Percentiles rank a stretch among this genome's conserved stretches.
Conservation (phyloP, 2,329 filamentous ascomycete species). For the Capronia coronata region DNA sequence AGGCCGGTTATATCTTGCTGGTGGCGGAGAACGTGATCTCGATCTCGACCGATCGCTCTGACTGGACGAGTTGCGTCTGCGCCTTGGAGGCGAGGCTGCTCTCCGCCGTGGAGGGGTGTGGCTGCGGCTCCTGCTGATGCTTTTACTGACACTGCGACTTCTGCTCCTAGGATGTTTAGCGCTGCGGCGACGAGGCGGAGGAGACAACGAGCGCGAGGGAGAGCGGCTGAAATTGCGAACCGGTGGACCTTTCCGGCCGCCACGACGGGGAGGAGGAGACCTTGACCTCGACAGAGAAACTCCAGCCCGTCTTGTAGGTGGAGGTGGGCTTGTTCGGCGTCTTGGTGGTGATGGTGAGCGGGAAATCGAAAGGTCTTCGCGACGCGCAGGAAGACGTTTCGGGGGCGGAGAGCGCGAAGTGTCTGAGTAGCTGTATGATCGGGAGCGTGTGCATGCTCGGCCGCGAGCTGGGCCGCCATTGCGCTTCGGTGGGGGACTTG, state of each 20-base stretch:
- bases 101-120: constrained; percentile 9
- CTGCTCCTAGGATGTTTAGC: constrained; percentile 8
- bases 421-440: constrained; percentile 11
- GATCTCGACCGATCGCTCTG: constrained; percentile 7
- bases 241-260: not conserved
- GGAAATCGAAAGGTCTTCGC: constrained; percentile 5
- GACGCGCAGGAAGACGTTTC: constrained; percentile 1
- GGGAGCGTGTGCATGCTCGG: constrained; percentile 15
- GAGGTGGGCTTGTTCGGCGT: not conserved
- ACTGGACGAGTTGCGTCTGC: constrained; percentile 16
- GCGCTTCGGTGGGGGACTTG: constrained; percentile 24
- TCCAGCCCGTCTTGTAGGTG: not conserved
- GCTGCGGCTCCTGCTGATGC: constrained; percentile 6
- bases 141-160: not conserved
- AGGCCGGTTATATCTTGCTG: not conserved
- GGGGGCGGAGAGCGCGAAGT: constrained; percentile 9
- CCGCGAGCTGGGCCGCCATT: constrained; percentile 13
- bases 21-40: constrained; percentile 6
- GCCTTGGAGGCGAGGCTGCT: constrained; percentile 6
- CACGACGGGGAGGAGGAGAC: constrained; percentile 10
- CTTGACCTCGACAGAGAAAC: constrained; percentile 8
- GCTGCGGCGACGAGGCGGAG: constrained; percentile 1
- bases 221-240: constrained; percentile 1
- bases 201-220: constrained; percentile 4
- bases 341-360: constrained; percentile 7